Evolutionary conservation across 352 stramenopile species (phyloP).

Genomic region (Blastocystis sp.): DNA sequence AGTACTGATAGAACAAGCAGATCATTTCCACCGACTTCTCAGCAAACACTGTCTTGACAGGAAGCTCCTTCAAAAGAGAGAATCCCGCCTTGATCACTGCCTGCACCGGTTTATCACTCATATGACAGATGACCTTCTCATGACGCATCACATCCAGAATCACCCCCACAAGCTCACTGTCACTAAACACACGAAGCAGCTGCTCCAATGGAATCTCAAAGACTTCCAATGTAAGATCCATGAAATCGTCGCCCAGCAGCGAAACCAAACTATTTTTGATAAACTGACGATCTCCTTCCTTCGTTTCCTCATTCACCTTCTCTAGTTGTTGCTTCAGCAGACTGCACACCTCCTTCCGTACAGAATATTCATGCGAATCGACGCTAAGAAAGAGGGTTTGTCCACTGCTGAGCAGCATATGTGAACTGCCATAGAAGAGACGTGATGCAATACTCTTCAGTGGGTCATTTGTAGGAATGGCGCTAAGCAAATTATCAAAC

Average conservation of each 20-base stretch:
- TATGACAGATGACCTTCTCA: not conserved
- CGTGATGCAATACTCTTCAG: not conserved
- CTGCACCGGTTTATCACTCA: not conserved
- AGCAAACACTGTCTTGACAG: not conserved
- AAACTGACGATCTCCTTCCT: not conserved
- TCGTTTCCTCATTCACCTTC: not conserved
- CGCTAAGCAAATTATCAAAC: not conserved
- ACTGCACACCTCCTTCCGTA: slow-evolving; percentile 10
- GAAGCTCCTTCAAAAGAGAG: not conserved
- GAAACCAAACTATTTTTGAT: not conserved
- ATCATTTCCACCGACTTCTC: not conserved
- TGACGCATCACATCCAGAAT: not conserved
- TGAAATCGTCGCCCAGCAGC: slow-evolving; percentile 7
- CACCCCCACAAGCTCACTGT: not conserved
- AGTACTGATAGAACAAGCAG: not conserved
- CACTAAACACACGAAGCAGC: not conserved
- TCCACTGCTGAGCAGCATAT: slow-evolving; percentile 47
- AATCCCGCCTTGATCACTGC: not conserved
- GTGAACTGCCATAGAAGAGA: not conserved
- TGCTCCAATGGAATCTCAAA: not conserved
- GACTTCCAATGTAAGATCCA: not conserved
- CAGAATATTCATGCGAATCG: not conserved
- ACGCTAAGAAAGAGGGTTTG: slow-evolving; percentile 23
- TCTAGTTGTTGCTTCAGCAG: not conserved
- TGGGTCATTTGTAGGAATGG: not conserved